A percentile compares a stretch with the other conserved stretches of the same genome.
Conservation (phyloP, 1,139 yeast genomes). For the Magnusiomyces clavatus region DNA sequence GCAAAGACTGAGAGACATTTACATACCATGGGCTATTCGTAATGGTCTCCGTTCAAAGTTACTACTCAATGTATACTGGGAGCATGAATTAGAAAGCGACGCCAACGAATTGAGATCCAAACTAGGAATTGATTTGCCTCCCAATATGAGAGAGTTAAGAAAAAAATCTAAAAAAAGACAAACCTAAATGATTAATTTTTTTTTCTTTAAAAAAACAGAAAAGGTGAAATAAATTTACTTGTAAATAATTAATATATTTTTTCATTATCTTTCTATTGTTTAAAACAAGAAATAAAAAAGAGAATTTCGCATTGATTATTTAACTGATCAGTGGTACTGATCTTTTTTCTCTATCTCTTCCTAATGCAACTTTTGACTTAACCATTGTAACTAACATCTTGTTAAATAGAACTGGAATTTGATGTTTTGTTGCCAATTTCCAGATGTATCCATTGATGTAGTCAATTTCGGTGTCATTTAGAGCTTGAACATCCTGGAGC, state of each 20-base stretch:
- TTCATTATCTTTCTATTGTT: not conserved
- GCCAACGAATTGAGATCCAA: slow-evolving; percentile 61
- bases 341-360: slow-evolving; percentile 11
- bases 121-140: slow-evolving; percentile 67
- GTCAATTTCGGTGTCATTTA: slow-evolving; percentile 65
- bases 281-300: not conserved
- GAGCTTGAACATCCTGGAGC: slow-evolving; percentile 68
- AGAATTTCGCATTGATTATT: not conserved
- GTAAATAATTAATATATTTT: not conserved
- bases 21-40: slow-evolving; percentile 83
- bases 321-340: slow-evolving; percentile 8
- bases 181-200: not conserved
- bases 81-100: slow-evolving; percentile 64
- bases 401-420: slow-evolving; percentile 42
- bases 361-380: slow-evolving; percentile 16
- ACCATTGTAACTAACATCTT: slow-evolving; percentile 43
- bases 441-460: slow-evolving; percentile 71
- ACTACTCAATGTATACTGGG: slow-evolving; percentile 90
- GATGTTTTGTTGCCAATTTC: slow-evolving; percentile 41
- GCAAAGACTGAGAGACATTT: slow-evolving; percentile 44
- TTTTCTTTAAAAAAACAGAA: not conserved
- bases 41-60: slow-evolving; percentile 72
- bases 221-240: not conserved
- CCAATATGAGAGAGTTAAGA: slow-evolving; percentile 68
- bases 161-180: slow-evolving; percentile 18